Percentiles rank a stretch among this genome's conserved stretches.
phyloP scores from a whole-genome alignment of 225 moss, liverwort and hornwort genomes.

The Polytrichum commune region DNA sequence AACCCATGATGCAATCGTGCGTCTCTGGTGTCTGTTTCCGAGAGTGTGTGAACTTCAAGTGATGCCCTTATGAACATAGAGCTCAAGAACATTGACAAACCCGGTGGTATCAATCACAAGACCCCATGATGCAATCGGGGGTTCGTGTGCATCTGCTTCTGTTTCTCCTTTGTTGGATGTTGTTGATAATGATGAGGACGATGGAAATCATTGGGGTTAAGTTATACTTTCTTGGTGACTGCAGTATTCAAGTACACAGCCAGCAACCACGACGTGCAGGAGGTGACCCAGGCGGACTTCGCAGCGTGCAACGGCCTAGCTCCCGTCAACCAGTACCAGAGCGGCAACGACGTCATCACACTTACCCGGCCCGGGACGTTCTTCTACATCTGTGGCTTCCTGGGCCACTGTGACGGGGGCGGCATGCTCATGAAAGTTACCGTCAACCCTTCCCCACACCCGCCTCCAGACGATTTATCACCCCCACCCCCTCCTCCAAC shows the following conservation, averaged over 20 bases:
- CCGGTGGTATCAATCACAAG: too few relatives aligned
- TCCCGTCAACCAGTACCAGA: constrained; percentile 24
- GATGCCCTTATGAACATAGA: too few relatives aligned
- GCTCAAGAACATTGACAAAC: too few relatives aligned
- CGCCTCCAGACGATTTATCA: background rate
- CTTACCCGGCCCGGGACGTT: constrained; percentile 9
- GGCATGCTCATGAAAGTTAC: constrained; percentile 33
- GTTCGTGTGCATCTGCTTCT: background rate
- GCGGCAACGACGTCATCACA: constrained; percentile 21
- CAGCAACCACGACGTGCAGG: constrained; percentile 18
- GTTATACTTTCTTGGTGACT: background rate
- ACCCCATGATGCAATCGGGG: too few relatives aligned
- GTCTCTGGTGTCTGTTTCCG: too few relatives aligned
- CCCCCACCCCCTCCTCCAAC: background rate
- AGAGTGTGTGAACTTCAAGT: too few relatives aligned
- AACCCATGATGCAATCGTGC: too few relatives aligned
- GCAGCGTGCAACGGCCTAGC: constrained; percentile 14
- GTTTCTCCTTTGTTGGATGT: background rate
- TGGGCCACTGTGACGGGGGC: constrained; percentile 29
- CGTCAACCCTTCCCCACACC: background rate
- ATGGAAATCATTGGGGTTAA: background rate
- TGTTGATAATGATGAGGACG: background rate
- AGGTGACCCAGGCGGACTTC: constrained; percentile 26
- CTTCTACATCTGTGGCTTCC: constrained; percentile 37
- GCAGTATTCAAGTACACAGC: constrained; percentile 40